These are phyloP conservation scores for Ogataea ramenticola DNA, from an alignment of 805 yeast species.

Conservation along the genomic window DNA sequence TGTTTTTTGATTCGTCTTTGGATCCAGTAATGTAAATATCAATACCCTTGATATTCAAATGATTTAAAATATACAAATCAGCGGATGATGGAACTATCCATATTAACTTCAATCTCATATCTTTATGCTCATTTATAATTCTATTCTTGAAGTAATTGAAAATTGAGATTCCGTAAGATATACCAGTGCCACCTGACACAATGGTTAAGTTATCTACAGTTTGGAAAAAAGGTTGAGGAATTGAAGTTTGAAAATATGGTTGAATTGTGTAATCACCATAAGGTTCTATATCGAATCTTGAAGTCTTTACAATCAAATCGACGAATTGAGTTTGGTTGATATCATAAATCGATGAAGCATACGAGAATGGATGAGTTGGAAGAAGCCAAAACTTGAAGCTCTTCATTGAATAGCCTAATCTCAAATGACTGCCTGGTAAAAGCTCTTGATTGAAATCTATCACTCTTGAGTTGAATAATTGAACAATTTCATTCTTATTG, in stretches of 20 bases:
- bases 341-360: constrained; percentile 35
- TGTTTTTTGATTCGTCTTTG: neutral
- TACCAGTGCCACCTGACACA: constrained; percentile 70
- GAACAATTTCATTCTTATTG: constrained; percentile 12
- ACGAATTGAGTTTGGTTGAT: constrained; percentile 26
- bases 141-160: constrained; percentile 31
- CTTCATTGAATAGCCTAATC: constrained; percentile 34
- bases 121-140: constrained; percentile 14
- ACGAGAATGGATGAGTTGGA: constrained; percentile 66
- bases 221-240: constrained; percentile 36
- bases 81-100: constrained; percentile 47
- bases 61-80: constrained; percentile 41
- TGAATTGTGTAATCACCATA: constrained; percentile 30
- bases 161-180: constrained; percentile 54
- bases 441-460: constrained; percentile 8
- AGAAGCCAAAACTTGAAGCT: constrained; percentile 38
- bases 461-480: constrained; percentile 1
- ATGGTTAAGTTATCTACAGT: constrained; percentile 45
- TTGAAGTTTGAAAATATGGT: constrained; percentile 34
- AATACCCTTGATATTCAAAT: constrained; percentile 27
- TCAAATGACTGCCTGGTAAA: constrained; percentile 51
- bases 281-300: constrained; percentile 28
- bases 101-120: constrained; percentile 31
- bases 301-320: constrained; percentile 38
- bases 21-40: constrained; percentile 31